phyloP scores from a whole-genome alignment of 495 filamentous ascomycete genomes.

The Neurospora tetrasperma region DNA sequence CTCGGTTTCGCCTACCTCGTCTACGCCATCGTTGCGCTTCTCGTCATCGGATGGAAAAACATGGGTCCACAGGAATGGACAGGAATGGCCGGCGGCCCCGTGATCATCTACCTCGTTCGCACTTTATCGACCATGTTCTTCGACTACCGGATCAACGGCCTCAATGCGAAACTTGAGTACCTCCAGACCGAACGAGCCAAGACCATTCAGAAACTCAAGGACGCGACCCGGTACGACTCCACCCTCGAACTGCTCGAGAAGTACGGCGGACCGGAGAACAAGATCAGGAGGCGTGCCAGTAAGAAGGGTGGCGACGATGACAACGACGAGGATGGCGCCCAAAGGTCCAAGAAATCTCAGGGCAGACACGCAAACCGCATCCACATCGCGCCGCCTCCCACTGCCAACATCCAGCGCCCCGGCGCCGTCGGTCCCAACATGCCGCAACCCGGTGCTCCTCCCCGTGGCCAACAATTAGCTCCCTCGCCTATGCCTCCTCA shows the following conservation, averaged over 20 bases:
- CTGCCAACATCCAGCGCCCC: conserved; percentile 64
- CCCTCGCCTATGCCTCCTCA: conserved; percentile 13
- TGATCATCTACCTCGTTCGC: conserved; percentile 65
- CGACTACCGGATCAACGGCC: conserved; percentile 64
- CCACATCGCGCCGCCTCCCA: conserved; percentile 63
- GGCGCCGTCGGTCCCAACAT: conserved; percentile 1
- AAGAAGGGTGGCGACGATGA: conserved; percentile 21
- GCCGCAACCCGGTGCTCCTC: conserved; percentile 6
- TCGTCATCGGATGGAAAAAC: conserved; percentile 78
- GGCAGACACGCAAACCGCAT: conserved; percentile 33
- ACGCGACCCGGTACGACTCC: conserved; percentile 87
- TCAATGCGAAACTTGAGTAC: conserved; percentile 57
- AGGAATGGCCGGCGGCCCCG: conserved; percentile 66
- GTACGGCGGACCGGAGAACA: conserved; percentile 62
- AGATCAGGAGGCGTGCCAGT: conserved; percentile 26
- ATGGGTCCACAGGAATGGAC: conserved; percentile 67
- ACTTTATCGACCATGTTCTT: conserved; percentile 55
- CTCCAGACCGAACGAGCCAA: conserved; percentile 66
- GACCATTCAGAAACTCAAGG: conserved; percentile 89
- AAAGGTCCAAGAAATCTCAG: conserved; percentile 12
- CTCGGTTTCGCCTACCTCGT: conserved; percentile 82
- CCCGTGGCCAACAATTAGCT: conserved; percentile 14
- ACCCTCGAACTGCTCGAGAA: conserved; percentile 90
- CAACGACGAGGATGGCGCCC: conserved; percentile 8
- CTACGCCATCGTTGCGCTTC: conserved; percentile 62